Conservation (phyloP, 2,329 filamentous ascomycete genomes). For the Beauveria sp. region DNA sequence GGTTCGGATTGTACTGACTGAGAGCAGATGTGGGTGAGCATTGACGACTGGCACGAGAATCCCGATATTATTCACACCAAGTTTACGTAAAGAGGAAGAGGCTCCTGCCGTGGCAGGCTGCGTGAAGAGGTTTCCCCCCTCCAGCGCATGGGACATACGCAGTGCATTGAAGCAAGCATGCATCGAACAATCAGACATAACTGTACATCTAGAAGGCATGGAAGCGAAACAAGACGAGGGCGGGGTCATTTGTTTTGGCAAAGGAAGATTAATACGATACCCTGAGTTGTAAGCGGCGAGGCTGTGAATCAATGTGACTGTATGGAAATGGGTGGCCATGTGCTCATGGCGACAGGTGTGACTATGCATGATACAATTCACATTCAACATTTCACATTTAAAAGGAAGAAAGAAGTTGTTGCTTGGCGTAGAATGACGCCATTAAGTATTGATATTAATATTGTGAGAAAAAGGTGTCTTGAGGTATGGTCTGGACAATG, state of each 20-base stretch:
- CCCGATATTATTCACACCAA: slow-evolving; percentile 98
- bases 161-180: background rate
- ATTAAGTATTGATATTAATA: background rate
- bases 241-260: slow-evolving; percentile 1
- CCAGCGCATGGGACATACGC: background rate
- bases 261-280: slow-evolving; percentile 1
- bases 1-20: slow-evolving; percentile 10
- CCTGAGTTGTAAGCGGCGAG: background rate
- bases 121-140: background rate
- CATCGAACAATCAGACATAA: background rate
- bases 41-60: slow-evolving; percentile 99
- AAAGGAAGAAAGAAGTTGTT: background rate
- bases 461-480: background rate
- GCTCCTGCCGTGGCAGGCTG: background rate
- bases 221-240: background rate
- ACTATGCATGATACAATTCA: background rate
- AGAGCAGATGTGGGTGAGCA: slow-evolving; percentile 96
- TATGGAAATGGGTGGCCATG: background rate
- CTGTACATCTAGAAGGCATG: slow-evolving; percentile 3
- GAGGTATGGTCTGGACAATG: background rate
- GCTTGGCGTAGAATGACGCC: background rate
- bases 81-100: slow-evolving; percentile 58
- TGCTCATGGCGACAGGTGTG: background rate
- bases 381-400: background rate
- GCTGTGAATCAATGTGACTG: background rate